Percentiles rank a stretch among this genome's conserved stretches.
Conservation (phyloP, 352 stramenopile species). For the Nothophytophthora sp. region DNA sequence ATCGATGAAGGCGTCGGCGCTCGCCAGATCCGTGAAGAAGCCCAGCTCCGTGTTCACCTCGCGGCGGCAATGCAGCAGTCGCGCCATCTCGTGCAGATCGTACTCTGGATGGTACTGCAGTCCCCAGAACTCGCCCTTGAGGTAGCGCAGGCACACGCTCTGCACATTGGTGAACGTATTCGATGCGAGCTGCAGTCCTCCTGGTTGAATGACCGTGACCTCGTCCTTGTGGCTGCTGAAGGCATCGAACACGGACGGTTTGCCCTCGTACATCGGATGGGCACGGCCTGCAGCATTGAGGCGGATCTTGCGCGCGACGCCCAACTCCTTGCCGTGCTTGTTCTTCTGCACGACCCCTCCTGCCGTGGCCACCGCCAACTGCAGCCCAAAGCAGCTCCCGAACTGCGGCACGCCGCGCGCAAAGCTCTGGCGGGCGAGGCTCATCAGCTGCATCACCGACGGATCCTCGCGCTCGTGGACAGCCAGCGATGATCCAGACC, state of each 20-base stretch:
- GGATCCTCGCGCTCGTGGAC: conserved; percentile 59
- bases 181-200: conserved; percentile 47
- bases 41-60: conserved; percentile 60
- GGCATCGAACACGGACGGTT: conserved; percentile 63
- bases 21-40: conserved; percentile 58
- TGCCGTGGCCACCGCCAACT: conserved; percentile 58
- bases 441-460: conserved; percentile 48
- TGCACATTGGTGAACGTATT: conserved; percentile 69
- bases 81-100: conserved; percentile 76
- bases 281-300: conserved; percentile 54
- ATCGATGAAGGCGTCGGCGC: conserved; percentile 48
- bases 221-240: conserved; percentile 84
- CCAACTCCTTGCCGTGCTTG: conserved; percentile 62
- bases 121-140: conserved; percentile 78
- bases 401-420: conserved; percentile 66
- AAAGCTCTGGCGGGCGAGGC: conserved; percentile 42
- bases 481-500: conserved; percentile 74
- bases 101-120: conserved; percentile 84
- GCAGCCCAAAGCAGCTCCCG: conserved; percentile 74
- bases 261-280: conserved; percentile 78
- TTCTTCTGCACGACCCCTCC: conserved; percentile 66
- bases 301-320: conserved; percentile 67
- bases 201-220: conserved; percentile 55
- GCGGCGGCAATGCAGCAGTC: conserved; percentile 65
- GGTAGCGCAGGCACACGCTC: conserved; percentile 48